Conservation (phyloP, 2,329 filamentous ascomycete species). For the Pestalotiopsis sp. region DNA sequence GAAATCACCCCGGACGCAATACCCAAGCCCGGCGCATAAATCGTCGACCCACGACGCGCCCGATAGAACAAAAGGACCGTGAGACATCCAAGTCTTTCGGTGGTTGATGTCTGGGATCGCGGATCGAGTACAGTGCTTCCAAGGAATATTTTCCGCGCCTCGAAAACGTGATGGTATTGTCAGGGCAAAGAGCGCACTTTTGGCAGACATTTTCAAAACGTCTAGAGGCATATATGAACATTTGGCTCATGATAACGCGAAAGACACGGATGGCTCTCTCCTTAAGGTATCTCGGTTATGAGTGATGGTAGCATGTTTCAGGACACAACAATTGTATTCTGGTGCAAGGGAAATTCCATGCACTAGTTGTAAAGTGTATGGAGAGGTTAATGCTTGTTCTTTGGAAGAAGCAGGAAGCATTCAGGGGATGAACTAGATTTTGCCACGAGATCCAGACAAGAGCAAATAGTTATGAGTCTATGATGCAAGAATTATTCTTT, state of each 20-base stretch:
- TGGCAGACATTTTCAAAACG: neutral
- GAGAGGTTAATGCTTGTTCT: neutral
- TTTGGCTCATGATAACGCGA: neutral
- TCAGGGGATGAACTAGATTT: neutral
- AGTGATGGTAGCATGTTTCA: neutral
- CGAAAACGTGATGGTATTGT: neutral
- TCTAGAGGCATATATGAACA: neutral
- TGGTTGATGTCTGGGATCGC: neutral
- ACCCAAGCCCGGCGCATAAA: conserved; percentile 21
- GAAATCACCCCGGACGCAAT: conserved; percentile 27
- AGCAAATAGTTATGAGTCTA: conserved; percentile 6
- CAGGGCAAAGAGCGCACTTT: neutral
- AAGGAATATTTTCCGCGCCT: neutral
- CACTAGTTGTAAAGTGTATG: neutral
- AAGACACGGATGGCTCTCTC: neutral
- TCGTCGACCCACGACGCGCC: neutral
- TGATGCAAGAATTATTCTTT: neutral
- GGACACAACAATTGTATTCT: neutral
- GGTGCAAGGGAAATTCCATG: neutral
- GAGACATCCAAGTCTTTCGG: neutral
- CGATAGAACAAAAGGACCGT: neutral
- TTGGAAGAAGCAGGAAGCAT: neutral
- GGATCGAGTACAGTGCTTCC: neutral
- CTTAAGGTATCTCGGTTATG: neutral
- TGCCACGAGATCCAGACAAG: neutral